Evolutionary conservation across 148 eudicot species (phyloP).

Genomic region (Selenicereus undatus): DNA sequence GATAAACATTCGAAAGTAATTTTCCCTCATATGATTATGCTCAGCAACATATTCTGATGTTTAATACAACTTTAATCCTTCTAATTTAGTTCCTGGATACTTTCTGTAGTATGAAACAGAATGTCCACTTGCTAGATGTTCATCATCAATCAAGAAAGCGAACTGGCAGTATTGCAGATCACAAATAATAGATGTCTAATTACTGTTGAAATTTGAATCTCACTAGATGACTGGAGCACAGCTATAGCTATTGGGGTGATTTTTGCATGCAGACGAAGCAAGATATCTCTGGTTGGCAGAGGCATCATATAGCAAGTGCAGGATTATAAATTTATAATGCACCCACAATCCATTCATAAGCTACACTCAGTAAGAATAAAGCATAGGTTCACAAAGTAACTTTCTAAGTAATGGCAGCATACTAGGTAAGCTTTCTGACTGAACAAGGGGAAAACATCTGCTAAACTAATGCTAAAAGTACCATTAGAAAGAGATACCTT

Average conservation of each 20-base stretch:
- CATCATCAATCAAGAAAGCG: neutral
- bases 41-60: too few species aligned
- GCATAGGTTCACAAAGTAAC: neutral
- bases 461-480: too few species aligned
- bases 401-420: too few species aligned
- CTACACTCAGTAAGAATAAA: neutral
- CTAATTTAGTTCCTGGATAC: too few species aligned
- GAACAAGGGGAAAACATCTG: neutral
- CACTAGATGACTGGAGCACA: neutral
- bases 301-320: neutral
- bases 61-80: too few species aligned
- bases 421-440: too few species aligned
- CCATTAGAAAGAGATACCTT: constrained; percentile 46
- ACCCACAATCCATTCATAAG: neutral
- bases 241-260: neutral
- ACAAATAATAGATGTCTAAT: neutral
- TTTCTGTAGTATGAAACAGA: neutral
- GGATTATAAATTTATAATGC: neutral
- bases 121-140: neutral
- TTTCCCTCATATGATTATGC: too few species aligned
- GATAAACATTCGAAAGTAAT: too few species aligned
- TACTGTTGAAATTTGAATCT: neutral
- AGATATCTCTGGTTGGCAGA: neutral
- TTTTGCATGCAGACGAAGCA: neutral
- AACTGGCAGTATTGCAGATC: neutral